Evolutionary conservation across 2,329 filamentous ascomycete genomes (phyloP).

Genomic region (Setomelanomma holmii): DNA sequence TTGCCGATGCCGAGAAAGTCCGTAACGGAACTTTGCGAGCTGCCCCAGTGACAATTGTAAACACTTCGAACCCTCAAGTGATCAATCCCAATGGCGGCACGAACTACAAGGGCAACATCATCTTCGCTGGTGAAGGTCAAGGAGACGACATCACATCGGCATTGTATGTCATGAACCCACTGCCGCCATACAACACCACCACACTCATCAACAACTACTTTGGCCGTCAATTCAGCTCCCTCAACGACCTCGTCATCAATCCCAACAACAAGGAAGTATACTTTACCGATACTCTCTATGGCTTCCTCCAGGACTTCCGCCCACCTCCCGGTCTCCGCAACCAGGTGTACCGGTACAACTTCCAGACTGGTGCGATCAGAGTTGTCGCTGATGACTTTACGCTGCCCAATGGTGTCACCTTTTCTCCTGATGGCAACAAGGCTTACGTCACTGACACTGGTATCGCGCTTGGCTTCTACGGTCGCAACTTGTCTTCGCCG

Average conservation of each 20-base stretch:
- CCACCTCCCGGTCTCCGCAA: conserved; percentile 33
- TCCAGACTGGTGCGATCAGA: conserved; percentile 46
- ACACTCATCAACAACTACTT: conserved; percentile 54
- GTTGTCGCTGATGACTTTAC: conserved; percentile 49
- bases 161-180: conserved; percentile 31
- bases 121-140: conserved; percentile 34
- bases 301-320: conserved; percentile 32
- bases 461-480: conserved; percentile 27
- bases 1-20: conserved; percentile 30
- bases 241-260: conserved; percentile 51
- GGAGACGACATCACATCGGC: conserved; percentile 27
- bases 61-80: conserved; percentile 31
- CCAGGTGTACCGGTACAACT: conserved; percentile 52
- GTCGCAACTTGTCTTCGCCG: conserved; percentile 26
- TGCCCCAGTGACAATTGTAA: conserved; percentile 28
- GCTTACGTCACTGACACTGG: conserved; percentile 55
- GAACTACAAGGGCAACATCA: conserved; percentile 30
- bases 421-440: conserved; percentile 50
- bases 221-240: conserved; percentile 52
- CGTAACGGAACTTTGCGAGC: conserved; percentile 27
- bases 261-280: conserved; percentile 50
- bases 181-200: conserved; percentile 30
- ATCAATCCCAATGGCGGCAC: conserved; percentile 33
- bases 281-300: conserved; percentile 55
- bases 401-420: conserved; percentile 52